These are phyloP conservation scores for Schizosaccharomyces lindneri DNA, from an alignment of 805 yeast species.

Conservation along the genomic window DNA sequence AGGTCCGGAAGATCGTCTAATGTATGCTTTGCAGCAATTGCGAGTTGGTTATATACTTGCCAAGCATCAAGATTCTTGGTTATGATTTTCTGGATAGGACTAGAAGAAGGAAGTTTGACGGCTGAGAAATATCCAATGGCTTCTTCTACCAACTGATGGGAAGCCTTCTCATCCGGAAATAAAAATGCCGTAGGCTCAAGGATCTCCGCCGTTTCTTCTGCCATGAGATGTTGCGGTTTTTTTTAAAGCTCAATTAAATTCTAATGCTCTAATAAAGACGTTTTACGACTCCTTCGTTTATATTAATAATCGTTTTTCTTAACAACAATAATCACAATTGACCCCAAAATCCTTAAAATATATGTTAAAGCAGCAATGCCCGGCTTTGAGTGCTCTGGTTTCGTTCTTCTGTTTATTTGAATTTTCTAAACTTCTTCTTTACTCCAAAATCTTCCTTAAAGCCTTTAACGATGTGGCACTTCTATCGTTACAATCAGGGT, in stretches of 20 bases:
- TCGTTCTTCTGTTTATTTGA: no score
- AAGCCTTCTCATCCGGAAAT: background rate
- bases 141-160: background rate
- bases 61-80: background rate
- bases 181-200: background rate
- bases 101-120: background rate
- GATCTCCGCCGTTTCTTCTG: background rate
- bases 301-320: no score
- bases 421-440: no score
- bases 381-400: no score
- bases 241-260: no score
- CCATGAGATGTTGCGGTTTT: no score
- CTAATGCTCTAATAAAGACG: no score
- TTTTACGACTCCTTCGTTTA: no score
- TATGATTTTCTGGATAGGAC: background rate
- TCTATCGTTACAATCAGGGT: background rate
- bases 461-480: background rate
- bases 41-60: background rate
- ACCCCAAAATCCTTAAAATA: no score
- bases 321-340: no score
- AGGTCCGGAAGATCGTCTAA: constrained; percentile 4
- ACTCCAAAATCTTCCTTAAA: no score
- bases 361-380: no score
- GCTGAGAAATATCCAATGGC: background rate
- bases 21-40: constrained; percentile 3